phyloP scores from a whole-genome alignment of 2,329 filamentous ascomycete genomes.

The Didymella glomerata region DNA sequence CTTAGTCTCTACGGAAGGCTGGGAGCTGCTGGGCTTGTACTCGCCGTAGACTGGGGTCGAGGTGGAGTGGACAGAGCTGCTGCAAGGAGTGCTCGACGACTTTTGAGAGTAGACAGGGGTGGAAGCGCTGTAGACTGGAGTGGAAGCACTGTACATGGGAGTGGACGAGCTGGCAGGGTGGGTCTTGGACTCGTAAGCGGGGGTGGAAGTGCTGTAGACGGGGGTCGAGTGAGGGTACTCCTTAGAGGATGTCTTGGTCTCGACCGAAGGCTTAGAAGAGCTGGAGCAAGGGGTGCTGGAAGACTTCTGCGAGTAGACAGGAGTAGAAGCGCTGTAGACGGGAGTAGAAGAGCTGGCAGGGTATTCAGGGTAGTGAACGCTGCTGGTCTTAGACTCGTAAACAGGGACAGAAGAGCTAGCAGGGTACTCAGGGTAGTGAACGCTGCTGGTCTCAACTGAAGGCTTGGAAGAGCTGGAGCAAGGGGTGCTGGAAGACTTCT shows the following conservation, averaged over 20 bases:
- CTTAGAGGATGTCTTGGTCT: constrained; percentile 12
- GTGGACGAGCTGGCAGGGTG: not conserved
- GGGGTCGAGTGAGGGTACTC: not conserved
- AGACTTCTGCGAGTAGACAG: constrained; percentile 1
- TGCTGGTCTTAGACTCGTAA: not conserved
- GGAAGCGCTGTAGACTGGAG: not conserved
- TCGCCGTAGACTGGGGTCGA: constrained; percentile 5
- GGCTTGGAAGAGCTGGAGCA: constrained; percentile 6
- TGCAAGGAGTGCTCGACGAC: not conserved
- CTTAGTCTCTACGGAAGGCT: constrained; percentile 10
- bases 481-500: constrained; percentile 6
- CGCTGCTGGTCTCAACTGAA: constrained; percentile 22
- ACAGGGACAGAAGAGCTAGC: not conserved
- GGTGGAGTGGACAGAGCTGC: constrained; percentile 13
- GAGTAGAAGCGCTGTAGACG: not conserved
- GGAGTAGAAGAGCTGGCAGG: constrained; percentile 11
- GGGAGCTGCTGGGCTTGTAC: constrained; percentile 7
- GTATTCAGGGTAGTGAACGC: constrained; percentile 8
- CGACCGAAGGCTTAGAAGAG: constrained; percentile 16
- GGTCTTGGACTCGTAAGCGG: not conserved
- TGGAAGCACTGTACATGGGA: not conserved
- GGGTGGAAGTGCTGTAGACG: not conserved
- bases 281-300: constrained; percentile 9
- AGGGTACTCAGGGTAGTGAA: not conserved
- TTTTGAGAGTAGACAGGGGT: not conserved